A percentile compares a stretch with the other conserved stretches of the same genome.
These are phyloP conservation scores for Juglanconis oblonga DNA, from an alignment of 2,329 filamentous ascomycete species.

Conservation along the genomic window DNA sequence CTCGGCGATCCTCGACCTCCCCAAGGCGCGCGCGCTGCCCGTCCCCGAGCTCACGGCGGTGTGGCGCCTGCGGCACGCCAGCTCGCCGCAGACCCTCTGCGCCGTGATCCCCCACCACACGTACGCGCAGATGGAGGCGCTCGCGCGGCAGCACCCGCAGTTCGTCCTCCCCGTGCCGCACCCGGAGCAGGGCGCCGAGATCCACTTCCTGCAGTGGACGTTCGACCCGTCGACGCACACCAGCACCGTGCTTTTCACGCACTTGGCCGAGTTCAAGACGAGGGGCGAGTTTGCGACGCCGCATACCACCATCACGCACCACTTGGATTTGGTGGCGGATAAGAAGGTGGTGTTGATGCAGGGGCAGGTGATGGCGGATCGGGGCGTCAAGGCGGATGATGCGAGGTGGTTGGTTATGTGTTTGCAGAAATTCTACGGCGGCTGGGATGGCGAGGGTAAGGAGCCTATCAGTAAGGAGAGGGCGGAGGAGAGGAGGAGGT, in stretches of 20 bases:
- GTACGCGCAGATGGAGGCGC: constrained; percentile 69
- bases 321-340: constrained; percentile 71
- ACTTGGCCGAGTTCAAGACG: constrained; percentile 88
- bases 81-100: constrained; percentile 72
- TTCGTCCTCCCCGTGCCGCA: constrained; percentile 88
- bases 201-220: constrained; percentile 95
- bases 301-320: constrained; percentile 91
- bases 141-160: constrained; percentile 73
- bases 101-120: constrained; percentile 72
- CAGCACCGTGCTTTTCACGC: constrained; percentile 84
- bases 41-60: constrained; percentile 79
- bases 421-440: constrained; percentile 88
- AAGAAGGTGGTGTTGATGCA: constrained; percentile 84
- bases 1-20: constrained; percentile 66
- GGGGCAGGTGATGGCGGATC: constrained; percentile 71
- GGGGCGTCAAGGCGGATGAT: constrained; percentile 74
- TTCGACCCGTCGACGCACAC: constrained; percentile 68
- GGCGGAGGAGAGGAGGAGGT: constrained; percentile 58
- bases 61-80: constrained; percentile 85
- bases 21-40: constrained; percentile 71
- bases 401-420: constrained; percentile 91
- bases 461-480: constrained; percentile 49
- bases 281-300: constrained; percentile 86
- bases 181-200: constrained; percentile 69
- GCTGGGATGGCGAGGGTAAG: constrained; percentile 48